A percentile compares a stretch with the other conserved stretches of the same genome.
Conservation (phyloP, 2,329 filamentous ascomycete species). For the Tolypocladium endophyticum region DNA sequence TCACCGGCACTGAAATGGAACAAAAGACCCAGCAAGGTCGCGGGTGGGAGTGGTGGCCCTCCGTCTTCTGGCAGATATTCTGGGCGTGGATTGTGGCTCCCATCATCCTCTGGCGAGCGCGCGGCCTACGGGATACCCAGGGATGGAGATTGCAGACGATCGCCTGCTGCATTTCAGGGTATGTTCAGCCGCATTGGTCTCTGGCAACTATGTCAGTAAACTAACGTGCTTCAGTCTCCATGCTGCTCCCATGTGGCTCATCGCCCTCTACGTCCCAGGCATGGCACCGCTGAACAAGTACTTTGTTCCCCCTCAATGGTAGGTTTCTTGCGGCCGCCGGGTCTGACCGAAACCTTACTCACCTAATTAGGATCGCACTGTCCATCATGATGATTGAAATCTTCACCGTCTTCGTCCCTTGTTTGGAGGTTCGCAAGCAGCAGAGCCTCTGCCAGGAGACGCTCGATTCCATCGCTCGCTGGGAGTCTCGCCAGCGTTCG, state of each 20-base stretch:
- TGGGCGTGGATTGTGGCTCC: constrained; percentile 55
- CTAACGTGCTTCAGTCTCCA: constrained; percentile 34
- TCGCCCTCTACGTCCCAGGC: constrained; percentile 42
- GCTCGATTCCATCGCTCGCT: constrained; percentile 36
- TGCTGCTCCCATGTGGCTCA: constrained; percentile 57
- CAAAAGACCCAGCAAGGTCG: constrained; percentile 31
- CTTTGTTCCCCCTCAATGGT: constrained; percentile 54
- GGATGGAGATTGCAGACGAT: constrained; percentile 57
- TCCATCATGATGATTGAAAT: constrained; percentile 54
- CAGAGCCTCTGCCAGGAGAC: constrained; percentile 35
- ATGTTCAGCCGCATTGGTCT: constrained; percentile 8
- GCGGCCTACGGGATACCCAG: constrained; percentile 52
- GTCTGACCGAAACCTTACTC: background rate
- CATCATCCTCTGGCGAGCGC: constrained; percentile 49
- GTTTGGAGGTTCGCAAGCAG: constrained; percentile 42
- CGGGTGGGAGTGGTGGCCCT: constrained; percentile 62
- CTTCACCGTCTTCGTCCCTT: constrained; percentile 53
- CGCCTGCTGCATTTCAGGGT: constrained; percentile 35
- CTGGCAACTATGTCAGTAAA: background rate
- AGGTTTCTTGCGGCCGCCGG: constrained; percentile 12
- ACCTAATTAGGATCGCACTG: constrained; percentile 35
- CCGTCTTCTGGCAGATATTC: constrained; percentile 52
- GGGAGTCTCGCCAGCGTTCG: constrained; percentile 31
- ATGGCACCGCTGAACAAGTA: constrained; percentile 42
- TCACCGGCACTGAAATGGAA: constrained; percentile 42